A percentile compares a stretch with the other conserved stretches of the same genome.
Evolutionary conservation across 331 rosid species (phyloP).

Genomic region (Spiraea crenata): DNA sequence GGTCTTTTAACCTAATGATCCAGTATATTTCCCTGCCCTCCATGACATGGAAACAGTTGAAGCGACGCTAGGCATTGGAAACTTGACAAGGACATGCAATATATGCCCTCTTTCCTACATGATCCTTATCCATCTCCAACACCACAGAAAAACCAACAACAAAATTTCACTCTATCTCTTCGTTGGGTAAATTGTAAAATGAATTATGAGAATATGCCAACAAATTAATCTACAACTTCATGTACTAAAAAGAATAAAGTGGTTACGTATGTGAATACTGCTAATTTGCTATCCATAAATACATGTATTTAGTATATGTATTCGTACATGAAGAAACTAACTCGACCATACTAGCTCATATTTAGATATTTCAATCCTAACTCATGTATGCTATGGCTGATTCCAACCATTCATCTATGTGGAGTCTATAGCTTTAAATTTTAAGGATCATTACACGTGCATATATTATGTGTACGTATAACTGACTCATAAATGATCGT

Average conservation of each 20-base stretch:
- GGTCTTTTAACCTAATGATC: constrained; percentile 7
- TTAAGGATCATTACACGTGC: too few species aligned
- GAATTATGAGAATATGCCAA: neutral
- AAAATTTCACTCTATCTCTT: neutral
- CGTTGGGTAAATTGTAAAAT: neutral
- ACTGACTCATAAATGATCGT: too few species aligned
- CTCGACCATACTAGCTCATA: too few species aligned
- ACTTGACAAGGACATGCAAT: constrained; percentile 13
- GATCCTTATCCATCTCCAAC: constrained; percentile 11
- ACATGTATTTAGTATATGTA: neutral
- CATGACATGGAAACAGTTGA: constrained; percentile 5
- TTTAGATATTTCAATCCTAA: too few species aligned
- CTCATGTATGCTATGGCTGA: too few species aligned
- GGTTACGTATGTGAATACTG: too few species aligned
- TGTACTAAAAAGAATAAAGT: neutral
- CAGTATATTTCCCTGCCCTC: neutral
- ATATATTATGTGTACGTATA: too few species aligned
- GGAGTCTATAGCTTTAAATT: too few species aligned
- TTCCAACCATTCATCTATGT: too few species aligned
- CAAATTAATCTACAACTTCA: neutral
- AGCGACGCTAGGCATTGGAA: constrained; percentile 7
- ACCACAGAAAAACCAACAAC: neutral
- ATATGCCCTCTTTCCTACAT: neutral
- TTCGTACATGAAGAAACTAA: too few species aligned
- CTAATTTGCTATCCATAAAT: too few species aligned